Base-by-base conservation (phyloP, 257 asterid genomes). In the Datura wrightii region DNA sequence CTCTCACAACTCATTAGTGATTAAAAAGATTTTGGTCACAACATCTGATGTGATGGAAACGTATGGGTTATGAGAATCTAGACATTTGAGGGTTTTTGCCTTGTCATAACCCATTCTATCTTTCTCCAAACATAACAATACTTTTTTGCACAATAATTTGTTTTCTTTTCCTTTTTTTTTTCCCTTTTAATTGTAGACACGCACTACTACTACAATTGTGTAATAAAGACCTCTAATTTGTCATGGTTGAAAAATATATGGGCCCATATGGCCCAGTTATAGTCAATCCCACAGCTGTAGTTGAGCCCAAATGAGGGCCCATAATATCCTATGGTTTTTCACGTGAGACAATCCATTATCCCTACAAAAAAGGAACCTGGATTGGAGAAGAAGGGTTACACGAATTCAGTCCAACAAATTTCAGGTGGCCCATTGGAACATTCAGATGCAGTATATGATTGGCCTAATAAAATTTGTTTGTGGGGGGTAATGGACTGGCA, bases 21-120 rank as follows among this genome's bases (percentile, higher is more conserved):
- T 74, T 31, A 52, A 52, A 78, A 78, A 31, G 82, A 78, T 52
- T 31, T 76, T 52, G 62, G 82, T 78, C 82, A 78, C 63, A 52
- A 56, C 69, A 87, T 42, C 50, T 70, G 83, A 88, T 44, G 71
- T 82, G 84, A 70, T 80, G 55, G 67, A 65, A 58, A 83, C 85
- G 88, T 80, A 80, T 58, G 82, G 89, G 85, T 88, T 84, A 87
- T 79, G 82, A 83, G 93, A 66, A 88, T 84, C 79, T 88, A 53
- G 93, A 80, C 87, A 80, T 62, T 10, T 80, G 52, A 36, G 42
- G 82, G 48, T 1, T 52, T 50, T 11, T 24, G 62, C 82, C 31
- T 76, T 76, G 82, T 52, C 63, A 31, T 31, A 52, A 6, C 63
- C 82, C 82, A 78, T 78, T 52, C 82, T 78, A 78, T 52, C 63